Evolutionary conservation across 306 rosid genomes (phyloP).

Genomic region (Acacia confusa): DNA sequence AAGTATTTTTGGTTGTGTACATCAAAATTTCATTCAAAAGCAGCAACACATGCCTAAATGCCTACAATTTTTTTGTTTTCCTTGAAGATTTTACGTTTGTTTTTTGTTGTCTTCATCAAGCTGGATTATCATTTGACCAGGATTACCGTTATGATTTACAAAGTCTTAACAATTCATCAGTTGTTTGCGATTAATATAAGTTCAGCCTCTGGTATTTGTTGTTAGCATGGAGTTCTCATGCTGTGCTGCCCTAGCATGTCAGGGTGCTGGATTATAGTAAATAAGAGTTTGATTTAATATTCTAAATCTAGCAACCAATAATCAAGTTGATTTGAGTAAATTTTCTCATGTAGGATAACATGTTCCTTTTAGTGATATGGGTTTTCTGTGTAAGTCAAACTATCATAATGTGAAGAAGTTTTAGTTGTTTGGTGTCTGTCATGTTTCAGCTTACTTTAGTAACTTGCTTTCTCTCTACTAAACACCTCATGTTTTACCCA

Average conservation of each 20-base stretch:
- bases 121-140: neutral
- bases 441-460: neutral
- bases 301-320: slow-evolving; percentile 1
- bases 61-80: neutral
- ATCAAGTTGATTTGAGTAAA: neutral
- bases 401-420: slow-evolving; percentile 17
- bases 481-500: neutral
- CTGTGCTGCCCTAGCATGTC: slow-evolving; percentile 13
- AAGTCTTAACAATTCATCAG: neutral
- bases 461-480: neutral
- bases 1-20: neutral
- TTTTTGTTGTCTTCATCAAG: neutral
- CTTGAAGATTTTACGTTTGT: neutral
- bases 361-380: neutral
- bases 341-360: neutral
- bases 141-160: neutral
- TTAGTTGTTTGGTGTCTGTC: neutral
- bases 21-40: neutral
- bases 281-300: slow-evolving; percentile 1
- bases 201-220: slow-evolving; percentile 3
- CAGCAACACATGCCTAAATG: neutral
- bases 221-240: neutral
- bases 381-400: neutral
- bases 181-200: neutral
- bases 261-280: neutral